These are phyloP conservation scores for Deakozyma indianensis DNA, from an alignment of 805 yeast species.

Conservation along the genomic window DNA sequence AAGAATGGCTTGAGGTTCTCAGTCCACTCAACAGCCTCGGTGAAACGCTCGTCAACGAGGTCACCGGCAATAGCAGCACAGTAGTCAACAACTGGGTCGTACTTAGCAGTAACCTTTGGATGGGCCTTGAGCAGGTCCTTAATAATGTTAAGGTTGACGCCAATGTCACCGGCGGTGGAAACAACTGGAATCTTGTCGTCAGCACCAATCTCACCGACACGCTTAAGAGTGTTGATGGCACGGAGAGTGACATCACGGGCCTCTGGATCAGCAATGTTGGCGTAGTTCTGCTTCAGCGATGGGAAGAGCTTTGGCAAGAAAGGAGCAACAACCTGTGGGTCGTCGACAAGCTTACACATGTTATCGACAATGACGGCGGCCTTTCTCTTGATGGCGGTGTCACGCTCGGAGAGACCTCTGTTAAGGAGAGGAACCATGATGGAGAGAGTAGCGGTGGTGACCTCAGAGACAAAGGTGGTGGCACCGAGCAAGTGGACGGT, in stretches of 20 bases:
- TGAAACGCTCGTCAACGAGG: conserved; percentile 94
- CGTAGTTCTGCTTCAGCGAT: conserved; percentile 84
- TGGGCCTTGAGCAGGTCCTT: conserved; percentile 53
- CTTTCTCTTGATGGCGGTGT: conserved; percentile 98
- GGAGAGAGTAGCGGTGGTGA: conserved; percentile 97
- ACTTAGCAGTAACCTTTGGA: conserved; percentile 55
- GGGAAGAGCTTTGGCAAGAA: conserved; percentile 93
- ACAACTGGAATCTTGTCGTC: conserved; percentile 90
- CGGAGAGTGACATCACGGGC: conserved; percentile 97
- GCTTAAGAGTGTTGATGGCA: conserved; percentile 92
- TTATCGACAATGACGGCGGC: conserved; percentile 98
- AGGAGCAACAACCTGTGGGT: conserved; percentile 99
- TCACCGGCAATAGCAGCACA: conserved; percentile 97
- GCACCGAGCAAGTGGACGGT: conserved; percentile 99
- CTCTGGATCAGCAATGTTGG: conserved; percentile 99
- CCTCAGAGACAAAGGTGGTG: conserved; percentile 98
- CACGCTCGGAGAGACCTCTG: conserved; percentile 99
- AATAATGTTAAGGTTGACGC: conserved; percentile 75
- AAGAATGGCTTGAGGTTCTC: conserved; percentile 82
- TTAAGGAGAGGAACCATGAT: conserved; percentile 98
- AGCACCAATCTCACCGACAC: conserved; percentile 94
- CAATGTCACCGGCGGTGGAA: conserved; percentile 95
- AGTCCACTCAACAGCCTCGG: conserved; percentile 86
- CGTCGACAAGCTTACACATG: conserved; percentile 99
- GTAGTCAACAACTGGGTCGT: conserved; percentile 62